Percentiles rank a stretch among this genome's conserved stretches.
phyloP scores from a whole-genome alignment of 1,284 basidiomycete species.

The Leccinum subrobustum region DNA sequence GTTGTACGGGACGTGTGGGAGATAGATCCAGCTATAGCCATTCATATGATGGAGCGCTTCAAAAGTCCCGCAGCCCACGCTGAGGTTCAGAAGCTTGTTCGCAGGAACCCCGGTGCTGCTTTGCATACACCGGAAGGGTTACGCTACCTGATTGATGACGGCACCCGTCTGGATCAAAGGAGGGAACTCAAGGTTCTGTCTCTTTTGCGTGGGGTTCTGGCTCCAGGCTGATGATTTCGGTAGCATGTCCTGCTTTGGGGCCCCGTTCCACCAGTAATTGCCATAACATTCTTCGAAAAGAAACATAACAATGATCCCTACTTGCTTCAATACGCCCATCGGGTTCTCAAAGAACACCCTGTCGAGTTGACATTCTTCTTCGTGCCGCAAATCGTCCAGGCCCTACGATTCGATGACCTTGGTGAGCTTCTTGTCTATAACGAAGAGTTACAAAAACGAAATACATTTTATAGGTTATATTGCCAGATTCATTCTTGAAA shows the following conservation, averaged over 20 bases:
- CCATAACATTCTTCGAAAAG: conserved; percentile 85
- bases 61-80: conserved; percentile 58
- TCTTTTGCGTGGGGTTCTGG: not conserved
- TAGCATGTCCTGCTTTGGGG: conserved; percentile 89
- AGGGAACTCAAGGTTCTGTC: conserved; percentile 70
- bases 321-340: conserved; percentile 94
- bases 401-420: conserved; percentile 83
- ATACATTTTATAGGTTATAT: conserved; percentile 75
- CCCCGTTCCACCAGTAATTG: conserved; percentile 85
- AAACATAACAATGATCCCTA: conserved; percentile 83
- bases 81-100: conserved; percentile 79
- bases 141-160: conserved; percentile 76
- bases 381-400: conserved; percentile 98
- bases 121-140: conserved; percentile 81
- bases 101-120: conserved; percentile 70
- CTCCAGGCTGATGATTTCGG: conserved; percentile 18
- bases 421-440: conserved; percentile 48
- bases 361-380: conserved; percentile 98
- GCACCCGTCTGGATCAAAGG: conserved; percentile 51
- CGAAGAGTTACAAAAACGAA: conserved; percentile 1
- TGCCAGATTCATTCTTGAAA: conserved; percentile 94
- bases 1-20: conserved; percentile 81
- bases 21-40: conserved; percentile 78
- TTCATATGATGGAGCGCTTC: conserved; percentile 87
- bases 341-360: conserved; percentile 92